phyloP scores from a whole-genome alignment of 176 grass and related monocot species.

The Ampelocalamus luodianensis region DNA sequence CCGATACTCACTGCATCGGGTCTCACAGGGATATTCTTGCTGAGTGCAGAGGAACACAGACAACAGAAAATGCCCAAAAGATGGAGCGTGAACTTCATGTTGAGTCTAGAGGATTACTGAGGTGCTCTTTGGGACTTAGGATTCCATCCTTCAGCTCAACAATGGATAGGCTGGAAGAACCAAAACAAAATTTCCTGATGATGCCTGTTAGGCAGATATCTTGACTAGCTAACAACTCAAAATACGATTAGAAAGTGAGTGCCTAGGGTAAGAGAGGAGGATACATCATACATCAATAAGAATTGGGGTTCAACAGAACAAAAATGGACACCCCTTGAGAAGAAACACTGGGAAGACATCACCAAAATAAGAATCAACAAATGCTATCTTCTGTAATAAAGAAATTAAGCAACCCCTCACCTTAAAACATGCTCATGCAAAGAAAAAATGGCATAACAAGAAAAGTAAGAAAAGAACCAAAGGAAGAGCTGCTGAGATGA shows the following conservation, averaged over 20 bases:
- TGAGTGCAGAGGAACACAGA: constrained; percentile 40
- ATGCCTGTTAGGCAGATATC: constrained; percentile 26
- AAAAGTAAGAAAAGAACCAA: background rate
- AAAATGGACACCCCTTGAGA: background rate
- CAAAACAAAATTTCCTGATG: constrained; percentile 30
- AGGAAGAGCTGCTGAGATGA: constrained; percentile 38
- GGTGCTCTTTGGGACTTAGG: constrained; percentile 26
- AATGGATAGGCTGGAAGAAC: constrained; percentile 33
- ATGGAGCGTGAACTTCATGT: constrained; percentile 49
- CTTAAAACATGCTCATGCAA: constrained; percentile 32
- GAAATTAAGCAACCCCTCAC: constrained; percentile 40
- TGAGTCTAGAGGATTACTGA: constrained; percentile 9
- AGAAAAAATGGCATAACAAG: background rate
- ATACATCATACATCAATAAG: constrained; percentile 9
- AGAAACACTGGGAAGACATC: constrained; percentile 10
- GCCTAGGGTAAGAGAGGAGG: background rate
- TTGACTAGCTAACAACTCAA: background rate
- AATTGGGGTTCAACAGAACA: constrained; percentile 8
- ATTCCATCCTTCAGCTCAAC: constrained; percentile 36
- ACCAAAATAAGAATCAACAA: constrained; percentile 17
- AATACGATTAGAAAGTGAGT: background rate
- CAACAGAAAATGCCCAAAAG: constrained; percentile 48
- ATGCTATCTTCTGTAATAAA: constrained; percentile 7
- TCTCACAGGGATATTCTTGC: constrained; percentile 45
- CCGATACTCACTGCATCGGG: constrained; percentile 64